Base-by-base conservation (phyloP, 768 basidiomycete genomes). In the Leccinum olivaceopallidum region DNA sequence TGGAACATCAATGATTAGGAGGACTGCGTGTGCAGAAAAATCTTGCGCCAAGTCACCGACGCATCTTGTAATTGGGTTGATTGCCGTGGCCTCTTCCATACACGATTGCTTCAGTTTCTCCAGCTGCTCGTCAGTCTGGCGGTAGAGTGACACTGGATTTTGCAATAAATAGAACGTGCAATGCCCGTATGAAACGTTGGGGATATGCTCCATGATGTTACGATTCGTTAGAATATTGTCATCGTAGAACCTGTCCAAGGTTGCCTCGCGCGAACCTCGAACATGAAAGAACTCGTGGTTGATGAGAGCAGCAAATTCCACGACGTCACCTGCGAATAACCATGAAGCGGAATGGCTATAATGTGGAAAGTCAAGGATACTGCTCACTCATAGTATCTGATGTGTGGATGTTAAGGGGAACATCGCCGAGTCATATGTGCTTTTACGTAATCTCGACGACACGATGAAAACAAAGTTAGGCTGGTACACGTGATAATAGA, bases 371-470 rank as follows among this genome's bases (percentile, higher is more conserved):
- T n/a, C 18, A n/a, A 42, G 39, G 18, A 39, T 39, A 18, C 39
- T 39, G 39, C 18, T 42, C 39, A 42, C 39, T 42, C 39, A 18
- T 42, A 2, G 8, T 18, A 42, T 42, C 18, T 42, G 18, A 39
- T 26, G 5, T 36, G 14, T 36, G 36, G 36, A 36, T 36, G 34
- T 36, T 36, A 13, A 36, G 26, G 34, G 34, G 34, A 36, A 36
- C 28, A 2, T 26, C 24, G 24, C 24, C 24, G 24, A 24, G 24
- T 28, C 28, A 30, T 30, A 30, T 30, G 28, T 1, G 8, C 28
- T 30, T 30, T 36, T 36, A 36, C 36, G 36, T 36, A 36, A 36
- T 36, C 36, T 36, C 81, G 91, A 95, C 62, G 80, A 36, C 26
- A 26, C 26, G 26, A 1, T 26, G 26, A 0, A 26, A 26, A 26